phyloP scores from a whole-genome alignment of 2,329 filamentous ascomycete genomes.

The Zymoseptoria passerinii region DNA sequence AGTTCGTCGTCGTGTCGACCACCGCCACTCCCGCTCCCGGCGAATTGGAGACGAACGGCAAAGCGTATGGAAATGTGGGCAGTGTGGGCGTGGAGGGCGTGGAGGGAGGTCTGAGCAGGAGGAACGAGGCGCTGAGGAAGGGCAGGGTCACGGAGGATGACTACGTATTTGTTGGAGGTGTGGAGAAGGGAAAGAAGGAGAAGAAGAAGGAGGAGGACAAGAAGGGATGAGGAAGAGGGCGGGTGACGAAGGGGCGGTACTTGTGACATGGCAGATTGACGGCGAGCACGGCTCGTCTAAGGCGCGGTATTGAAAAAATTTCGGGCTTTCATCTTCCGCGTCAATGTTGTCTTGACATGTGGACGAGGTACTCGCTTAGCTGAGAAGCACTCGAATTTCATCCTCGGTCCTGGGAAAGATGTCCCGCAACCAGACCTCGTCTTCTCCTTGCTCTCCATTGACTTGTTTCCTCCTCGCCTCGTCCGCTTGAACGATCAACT shows the following conservation, averaged over 20 bases:
- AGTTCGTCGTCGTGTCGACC: neutral
- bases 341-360: neutral
- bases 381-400: conserved; percentile 56
- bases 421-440: conserved; percentile 39
- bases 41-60: neutral
- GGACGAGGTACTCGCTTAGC: conserved; percentile 30
- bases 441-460: neutral
- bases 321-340: neutral
- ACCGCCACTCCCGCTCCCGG: neutral
- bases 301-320: neutral
- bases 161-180: neutral
- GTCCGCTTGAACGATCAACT: conserved; percentile 51
- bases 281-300: neutral
- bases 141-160: neutral
- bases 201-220: neutral
- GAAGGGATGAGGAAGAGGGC: neutral
- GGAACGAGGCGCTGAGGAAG: neutral
- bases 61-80: neutral
- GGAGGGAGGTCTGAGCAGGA: neutral
- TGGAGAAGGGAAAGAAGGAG: neutral
- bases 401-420: conserved; percentile 56
- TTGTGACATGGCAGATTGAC: neutral
- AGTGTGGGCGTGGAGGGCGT: neutral
- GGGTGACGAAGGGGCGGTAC: neutral
- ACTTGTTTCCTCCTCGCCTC: conserved; percentile 30